Base-by-base conservation (phyloP, 306 rosid species). In the Ammopiptanthus mongolicus region DNA sequence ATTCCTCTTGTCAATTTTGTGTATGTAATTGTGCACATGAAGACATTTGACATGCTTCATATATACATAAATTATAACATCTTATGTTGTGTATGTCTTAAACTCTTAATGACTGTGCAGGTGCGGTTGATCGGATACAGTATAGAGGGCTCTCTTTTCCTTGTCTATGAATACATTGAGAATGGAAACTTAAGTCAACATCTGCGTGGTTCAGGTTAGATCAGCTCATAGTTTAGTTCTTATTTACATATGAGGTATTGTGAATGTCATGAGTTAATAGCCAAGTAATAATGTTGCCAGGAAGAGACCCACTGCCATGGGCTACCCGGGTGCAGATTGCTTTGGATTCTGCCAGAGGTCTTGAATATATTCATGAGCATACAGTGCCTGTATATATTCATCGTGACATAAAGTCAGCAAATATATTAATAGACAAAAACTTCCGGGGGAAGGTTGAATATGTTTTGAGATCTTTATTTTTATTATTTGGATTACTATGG, bases 91-190 rank as follows among this genome's bases (percentile, higher is more conserved):
- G 31, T 15, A 34, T 61, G 15, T 5, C 39, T 31, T 41, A 70
- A 53, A 55, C 74, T 81, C 22, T 67, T 48, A 8, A 64, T 28
- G 19, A 52, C 23, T 66, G 64, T 82, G 75, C 80, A 92, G 99
- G 99, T 95, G 88, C 96, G 97, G 64, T 84, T 95, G 87, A 95
- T 95, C 29, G 99, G 99, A 51, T 95, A 92, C 58, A 92, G 99
- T 70, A 87, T 89, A 6, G 97, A 90, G 83, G 86, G 87, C 47
- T 95, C 96, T 74, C 97, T 95, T 64, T 95, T 95, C 83, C 84
- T 95, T 44, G 97, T 95, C 60, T 95, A 95, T 66, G 99, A 95
- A 82, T 95, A 4, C 86, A 89, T 93, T 68, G 98, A 93, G 75
- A 93, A 91, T 80, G 98, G 97, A 71, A 89, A 92, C 88, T 69